Evolutionary conservation across 352 stramenopile species (phyloP), one percentile per base, ranked within the genome.

Genomic region (Salisapilia sapeloensis): DNA sequence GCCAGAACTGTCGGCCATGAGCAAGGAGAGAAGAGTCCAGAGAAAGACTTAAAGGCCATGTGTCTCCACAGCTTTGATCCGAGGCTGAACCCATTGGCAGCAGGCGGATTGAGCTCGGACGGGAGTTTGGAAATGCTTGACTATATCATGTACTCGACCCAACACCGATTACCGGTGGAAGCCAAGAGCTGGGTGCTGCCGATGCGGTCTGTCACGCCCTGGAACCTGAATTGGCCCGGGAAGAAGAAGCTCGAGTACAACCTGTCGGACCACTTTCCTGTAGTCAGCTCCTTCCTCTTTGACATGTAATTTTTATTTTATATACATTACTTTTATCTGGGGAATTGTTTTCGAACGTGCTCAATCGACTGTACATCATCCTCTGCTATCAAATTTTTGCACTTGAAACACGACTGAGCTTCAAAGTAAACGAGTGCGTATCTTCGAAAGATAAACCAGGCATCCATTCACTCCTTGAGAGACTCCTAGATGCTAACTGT

Each of bases 261-360:
- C 38, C 46, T 85, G 27, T 85, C 69, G 26, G 69, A 85, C 46
- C 69, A 85, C 29, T 85, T 76, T 33, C 69, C 69, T 4, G 65
- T 85, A 32, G 42, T 82, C 29, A 77, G 60, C 32, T 46, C 62
- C 30, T 69, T 85, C 36, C 61, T 47, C 10, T 85, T 85, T 31
- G 65, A 85, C 29, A 66, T 80, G 63, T 82, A n/a, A n/a, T n/a
- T n/a, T n/a, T n/a, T n/a, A n/a, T n/a, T n/a, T n/a, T n/a, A n/a
- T n/a, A n/a, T n/a, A n/a, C n/a, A n/a, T n/a, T n/a, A n/a, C n/a
- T n/a, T n/a, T n/a, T n/a, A n/a, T n/a, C n/a, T n/a, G n/a, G n/a
- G n/a, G n/a, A n/a, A n/a, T n/a, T n/a, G n/a, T n/a, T n/a, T n/a
- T n/a, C n/a, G n/a, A n/a, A n/a, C n/a, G n/a, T n/a, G n/a, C n/a